Evolutionary conservation across 306 rosid genomes (phyloP), one percentile per base, ranked within the genome.

Genomic region (Glycine latifolia): DNA sequence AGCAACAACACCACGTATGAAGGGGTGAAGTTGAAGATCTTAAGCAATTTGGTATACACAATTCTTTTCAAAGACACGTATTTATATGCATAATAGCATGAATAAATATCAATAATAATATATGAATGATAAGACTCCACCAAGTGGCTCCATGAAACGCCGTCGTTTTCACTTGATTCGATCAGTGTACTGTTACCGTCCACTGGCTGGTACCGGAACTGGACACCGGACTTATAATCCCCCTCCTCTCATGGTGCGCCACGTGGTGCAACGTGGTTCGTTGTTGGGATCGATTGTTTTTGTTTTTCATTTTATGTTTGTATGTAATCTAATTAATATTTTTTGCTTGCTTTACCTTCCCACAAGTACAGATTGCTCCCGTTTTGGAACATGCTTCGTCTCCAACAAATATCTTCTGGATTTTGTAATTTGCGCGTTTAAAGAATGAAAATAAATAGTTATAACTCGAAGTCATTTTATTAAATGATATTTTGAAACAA

Each of bases 31-130:
- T 67, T 37, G 83, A 61, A 56, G 33, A 43, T n/a, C 12, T 53
- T 12, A 8, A 59, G 47, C 11, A 39, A 44, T 58, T 79, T 74
- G 53, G 39, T 12, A 59, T 68, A 53, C 70, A 68, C 33, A 56
- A 68, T 6, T 6, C 85, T 74, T 79, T 65, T 46, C 0, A 17
- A 75, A 0, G 39, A 74, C 87, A 50, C 86, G 46, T 81, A 90
- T 89, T 90, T 90, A 90, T 92, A 90, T 43, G 78, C 83, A 55
- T 15, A 26, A 70, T n/a, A 35, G 26, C 16, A 10, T 9, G 65
- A 65, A 65, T 65, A 65, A 12, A 4, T 37, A 37, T 37, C 4
- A 37, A 39, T 39, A 39, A 14, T 66, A n/a, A 44, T n/a, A 67
- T 68, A 5, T 39, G 37, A 20, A 73, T 53, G 78, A 79, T 41